phyloP scores from a whole-genome alignment of 805 yeast genomes.

The Dipodascus albidus region DNA sequence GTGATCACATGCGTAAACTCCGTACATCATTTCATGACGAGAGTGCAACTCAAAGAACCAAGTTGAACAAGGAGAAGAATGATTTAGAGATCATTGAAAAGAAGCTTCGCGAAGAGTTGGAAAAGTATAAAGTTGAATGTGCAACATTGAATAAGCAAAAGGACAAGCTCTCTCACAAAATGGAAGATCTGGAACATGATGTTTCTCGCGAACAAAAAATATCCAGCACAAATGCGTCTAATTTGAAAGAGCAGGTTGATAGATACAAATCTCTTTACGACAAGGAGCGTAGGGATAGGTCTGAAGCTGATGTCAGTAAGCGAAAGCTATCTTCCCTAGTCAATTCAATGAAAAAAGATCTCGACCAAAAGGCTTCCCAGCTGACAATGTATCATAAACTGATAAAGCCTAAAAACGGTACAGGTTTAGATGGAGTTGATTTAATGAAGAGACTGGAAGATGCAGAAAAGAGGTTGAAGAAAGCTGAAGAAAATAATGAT shows the following conservation, averaged over 20 bases:
- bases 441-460: constrained; percentile 20
- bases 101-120: constrained; percentile 14
- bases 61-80: constrained; percentile 35
- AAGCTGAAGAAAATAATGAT: constrained; percentile 14
- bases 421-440: constrained; percentile 25
- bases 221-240: constrained; percentile 15
- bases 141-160: constrained; percentile 10
- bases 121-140: constrained; percentile 12
- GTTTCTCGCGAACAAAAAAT: constrained; percentile 17
- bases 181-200: constrained; percentile 22
- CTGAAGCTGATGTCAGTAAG: constrained; percentile 16
- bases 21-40: constrained; percentile 12
- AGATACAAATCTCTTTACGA: constrained; percentile 11
- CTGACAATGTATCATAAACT: constrained; percentile 14
- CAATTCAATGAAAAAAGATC: constrained; percentile 13
- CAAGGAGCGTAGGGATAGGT: constrained; percentile 14
- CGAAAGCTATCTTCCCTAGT: constrained; percentile 13
- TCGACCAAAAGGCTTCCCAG: constrained; percentile 15
- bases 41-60: constrained; percentile 22
- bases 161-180: constrained; percentile 16
- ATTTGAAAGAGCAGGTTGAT: constrained; percentile 13
- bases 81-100: constrained; percentile 29
- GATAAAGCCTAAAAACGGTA: constrained; percentile 5
- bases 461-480: constrained; percentile 20
- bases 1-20: constrained; percentile 14